Percentiles rank a stretch among this genome's conserved stretches.
Evolutionary conservation across 2,329 filamentous ascomycete genomes (phyloP).

Genomic region (Pezicula rhizophila): DNA sequence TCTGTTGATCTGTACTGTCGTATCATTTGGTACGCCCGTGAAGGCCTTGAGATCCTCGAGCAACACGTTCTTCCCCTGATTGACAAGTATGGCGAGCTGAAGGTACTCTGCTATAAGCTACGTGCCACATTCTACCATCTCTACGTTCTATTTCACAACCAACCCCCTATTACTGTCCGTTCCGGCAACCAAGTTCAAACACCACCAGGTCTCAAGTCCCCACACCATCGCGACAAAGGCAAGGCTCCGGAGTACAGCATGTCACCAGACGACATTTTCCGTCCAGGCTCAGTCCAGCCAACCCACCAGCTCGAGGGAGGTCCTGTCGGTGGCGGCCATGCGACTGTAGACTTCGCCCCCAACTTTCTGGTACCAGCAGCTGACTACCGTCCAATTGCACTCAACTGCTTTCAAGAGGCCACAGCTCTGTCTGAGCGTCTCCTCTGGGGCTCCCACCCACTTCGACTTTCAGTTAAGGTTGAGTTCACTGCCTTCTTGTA

Average conservation of each 20-base stretch:
- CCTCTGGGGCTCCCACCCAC: constrained; percentile 81
- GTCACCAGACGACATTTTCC: constrained; percentile 12
- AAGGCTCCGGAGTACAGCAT: constrained; percentile 20
- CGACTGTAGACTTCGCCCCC: constrained; percentile 42
- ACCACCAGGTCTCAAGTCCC: constrained; percentile 27
- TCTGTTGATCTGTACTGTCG: constrained; percentile 81
- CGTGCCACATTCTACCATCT: constrained; percentile 94
- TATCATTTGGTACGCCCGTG: constrained; percentile 91
- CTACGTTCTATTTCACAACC: constrained; percentile 92
- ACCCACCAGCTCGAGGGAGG: constrained; percentile 28
- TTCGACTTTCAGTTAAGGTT: constrained; percentile 83
- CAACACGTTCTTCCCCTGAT: constrained; percentile 83
- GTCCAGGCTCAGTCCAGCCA: constrained; percentile 26
- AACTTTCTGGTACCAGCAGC: constrained; percentile 74
- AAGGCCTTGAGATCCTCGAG: constrained; percentile 84
- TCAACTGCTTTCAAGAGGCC: constrained; percentile 74
- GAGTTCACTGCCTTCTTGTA: constrained; percentile 92
- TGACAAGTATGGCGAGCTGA: constrained; percentile 71
- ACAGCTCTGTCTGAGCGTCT: constrained; percentile 66
- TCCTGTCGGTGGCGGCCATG: constrained; percentile 37
- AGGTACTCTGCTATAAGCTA: constrained; percentile 85
- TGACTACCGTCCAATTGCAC: constrained; percentile 79
- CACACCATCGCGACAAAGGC: constrained; percentile 24
- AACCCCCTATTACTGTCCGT: constrained; percentile 55
- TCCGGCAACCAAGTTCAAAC: constrained; percentile 31